These are phyloP conservation scores for Colletotrichum musae DNA, from an alignment of 2,329 filamentous ascomycete species.

Conservation along the genomic window DNA sequence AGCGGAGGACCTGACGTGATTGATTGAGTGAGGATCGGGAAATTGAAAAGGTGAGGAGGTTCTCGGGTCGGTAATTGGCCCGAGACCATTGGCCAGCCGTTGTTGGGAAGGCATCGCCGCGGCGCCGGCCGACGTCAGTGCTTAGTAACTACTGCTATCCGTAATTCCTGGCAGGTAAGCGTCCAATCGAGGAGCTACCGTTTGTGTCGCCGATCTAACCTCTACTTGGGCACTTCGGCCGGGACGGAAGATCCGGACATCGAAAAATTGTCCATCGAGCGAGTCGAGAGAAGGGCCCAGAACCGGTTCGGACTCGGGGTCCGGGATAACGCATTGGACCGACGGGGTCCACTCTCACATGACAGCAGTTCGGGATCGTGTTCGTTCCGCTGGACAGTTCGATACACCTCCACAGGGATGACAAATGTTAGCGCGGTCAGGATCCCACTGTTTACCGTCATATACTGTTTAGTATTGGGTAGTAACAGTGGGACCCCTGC, in stretches of 20 bases:
- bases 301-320: conserved; percentile 21
- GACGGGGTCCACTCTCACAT: conserved; percentile 35
- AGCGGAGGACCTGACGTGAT: neutral
- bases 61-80: conserved; percentile 28
- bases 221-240: conserved; percentile 18
- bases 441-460: no score
- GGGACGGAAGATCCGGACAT: conserved; percentile 23
- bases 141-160: neutral
- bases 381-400: neutral
- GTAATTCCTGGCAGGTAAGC: neutral
- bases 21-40: neutral
- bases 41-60: neutral
- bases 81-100: neutral
- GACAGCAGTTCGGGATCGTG: neutral
- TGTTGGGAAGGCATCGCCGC: no score
- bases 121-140: neutral
- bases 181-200: conserved; percentile 14
- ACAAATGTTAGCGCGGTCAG: no score
- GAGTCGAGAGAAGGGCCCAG: conserved; percentile 1
- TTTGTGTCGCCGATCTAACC: conserved; percentile 11
- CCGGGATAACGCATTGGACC: conserved; percentile 34
- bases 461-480: no score
- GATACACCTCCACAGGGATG: no score
- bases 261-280: neutral
- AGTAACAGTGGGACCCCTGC: no score